Conservation (phyloP, 2,329 filamentous ascomycete species). For the Monilinia fructigena region DNA sequence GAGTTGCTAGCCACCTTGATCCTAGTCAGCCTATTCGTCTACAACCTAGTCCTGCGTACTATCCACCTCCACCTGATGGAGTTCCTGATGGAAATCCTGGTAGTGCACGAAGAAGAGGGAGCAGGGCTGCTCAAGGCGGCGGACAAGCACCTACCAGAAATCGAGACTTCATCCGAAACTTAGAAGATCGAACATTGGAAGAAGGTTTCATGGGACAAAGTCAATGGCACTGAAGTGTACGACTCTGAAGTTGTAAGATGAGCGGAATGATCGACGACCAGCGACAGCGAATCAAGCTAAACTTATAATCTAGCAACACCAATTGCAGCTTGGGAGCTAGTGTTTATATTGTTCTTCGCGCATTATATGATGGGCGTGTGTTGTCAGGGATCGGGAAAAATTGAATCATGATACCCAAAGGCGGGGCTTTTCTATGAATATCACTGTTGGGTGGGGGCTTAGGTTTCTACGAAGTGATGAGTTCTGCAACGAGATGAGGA, state of each 20-base stretch:
- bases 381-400: slow-evolving; percentile 22
- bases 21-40: slow-evolving; percentile 90
- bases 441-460: not conserved
- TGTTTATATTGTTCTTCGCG: slow-evolving; percentile 22
- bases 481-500: slow-evolving; percentile 17
- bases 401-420: slow-evolving; percentile 24
- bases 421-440: slow-evolving; percentile 18
- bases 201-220: slow-evolving; percentile 79
- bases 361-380: slow-evolving; percentile 13
- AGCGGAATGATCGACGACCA: slow-evolving; percentile 6
- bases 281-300: slow-evolving; percentile 13
- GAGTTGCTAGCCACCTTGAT: slow-evolving; percentile 93
- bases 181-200: slow-evolving; percentile 92
- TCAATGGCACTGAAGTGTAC: slow-evolving; percentile 61
- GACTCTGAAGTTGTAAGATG: slow-evolving; percentile 1
- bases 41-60: slow-evolving; percentile 95
- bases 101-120: slow-evolving; percentile 71
- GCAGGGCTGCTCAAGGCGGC: slow-evolving; percentile 62
- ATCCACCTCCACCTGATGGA: slow-evolving; percentile 86
- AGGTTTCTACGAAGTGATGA: slow-evolving; percentile 10
- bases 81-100: slow-evolving; percentile 60
- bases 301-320: slow-evolving; percentile 4
- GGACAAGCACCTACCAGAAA: slow-evolving; percentile 56
- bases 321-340: slow-evolving; percentile 15
- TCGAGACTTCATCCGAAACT: slow-evolving; percentile 87